Evolutionary conservation across 345 rosid genomes (phyloP).

Genomic region (Cardamine occulta): DNA sequence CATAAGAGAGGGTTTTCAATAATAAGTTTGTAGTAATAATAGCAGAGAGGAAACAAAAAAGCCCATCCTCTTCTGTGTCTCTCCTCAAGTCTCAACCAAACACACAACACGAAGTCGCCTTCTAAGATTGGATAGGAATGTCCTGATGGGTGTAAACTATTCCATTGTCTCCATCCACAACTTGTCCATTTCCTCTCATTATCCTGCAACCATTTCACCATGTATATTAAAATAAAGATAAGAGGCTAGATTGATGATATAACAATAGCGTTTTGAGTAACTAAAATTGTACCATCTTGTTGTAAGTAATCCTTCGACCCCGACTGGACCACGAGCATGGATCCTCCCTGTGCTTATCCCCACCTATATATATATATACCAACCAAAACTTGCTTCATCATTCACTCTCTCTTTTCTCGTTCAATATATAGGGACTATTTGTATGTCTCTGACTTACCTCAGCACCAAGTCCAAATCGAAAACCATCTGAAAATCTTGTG

Average conservation of each 20-base stretch:
- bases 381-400: constrained; percentile 6
- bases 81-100: constrained; percentile 30
- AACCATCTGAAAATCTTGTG: constrained; percentile 97
- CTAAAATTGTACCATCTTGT: constrained; percentile 75
- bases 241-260: no score
- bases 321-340: constrained; percentile 99
- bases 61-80: constrained; percentile 37
- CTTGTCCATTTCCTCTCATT: constrained; percentile 90
- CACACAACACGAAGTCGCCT: constrained; percentile 1
- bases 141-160: constrained; percentile 74
- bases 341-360: constrained; percentile 97
- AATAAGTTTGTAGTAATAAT: constrained; percentile 6
- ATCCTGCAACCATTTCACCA: constrained; percentile 64
- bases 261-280: not conserved
- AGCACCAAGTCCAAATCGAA: constrained; percentile 96
- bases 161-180: constrained; percentile 89
- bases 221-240: not conserved
- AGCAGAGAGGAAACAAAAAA: constrained; percentile 45
- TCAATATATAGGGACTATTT: not conserved
- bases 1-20: constrained; percentile 44
- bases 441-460: constrained; percentile 60
- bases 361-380: constrained; percentile 60
- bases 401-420: not conserved
- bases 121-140: constrained; percentile 46
- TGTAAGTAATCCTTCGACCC: constrained; percentile 93